Evolutionary conservation across 768 basidiomycete species (phyloP).

Genomic region (Leccinum aurantiacum): DNA sequence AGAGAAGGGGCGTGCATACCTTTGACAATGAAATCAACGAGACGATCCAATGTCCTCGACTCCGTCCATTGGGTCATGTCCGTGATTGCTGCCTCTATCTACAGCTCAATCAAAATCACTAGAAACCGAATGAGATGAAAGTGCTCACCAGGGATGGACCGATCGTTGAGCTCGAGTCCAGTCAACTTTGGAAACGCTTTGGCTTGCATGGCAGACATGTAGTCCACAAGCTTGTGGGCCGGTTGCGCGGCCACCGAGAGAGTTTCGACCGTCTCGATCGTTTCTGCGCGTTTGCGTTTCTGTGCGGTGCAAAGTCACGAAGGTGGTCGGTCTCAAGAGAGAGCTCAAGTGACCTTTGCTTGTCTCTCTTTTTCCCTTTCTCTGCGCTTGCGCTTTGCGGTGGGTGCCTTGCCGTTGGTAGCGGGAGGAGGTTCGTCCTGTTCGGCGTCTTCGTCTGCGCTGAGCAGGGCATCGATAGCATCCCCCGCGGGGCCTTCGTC

Average conservation of each 20-base stretch:
- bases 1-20: conserved; percentile 42
- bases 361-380: conserved; percentile 74
- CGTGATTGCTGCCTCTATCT: conserved; percentile 69
- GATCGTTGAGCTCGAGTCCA: conserved; percentile 76
- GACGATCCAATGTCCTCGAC: conserved; percentile 65
- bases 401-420: conserved; percentile 19
- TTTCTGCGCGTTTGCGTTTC: conserved; percentile 63
- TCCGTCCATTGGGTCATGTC: conserved; percentile 77
- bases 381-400: conserved; percentile 67
- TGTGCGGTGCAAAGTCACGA: conserved; percentile 28
- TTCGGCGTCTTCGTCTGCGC: conserved; percentile 44
- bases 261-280: conserved; percentile 36
- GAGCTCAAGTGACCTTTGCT: conserved; percentile 52
- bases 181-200: conserved; percentile 71
- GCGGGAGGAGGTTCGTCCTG: conserved; percentile 28
- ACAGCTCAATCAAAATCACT: conserved; percentile 47
- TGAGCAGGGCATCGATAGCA: conserved; percentile 41
- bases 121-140: conserved; percentile 1
- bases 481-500: conserved; percentile 47
- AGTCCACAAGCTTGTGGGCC: conserved; percentile 56
- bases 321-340: conserved; percentile 2
- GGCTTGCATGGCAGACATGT: conserved; percentile 63
- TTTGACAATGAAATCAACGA: conserved; percentile 75
- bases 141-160: conserved; percentile 70
- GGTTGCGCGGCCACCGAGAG: conserved; percentile 57